A percentile compares a stretch with the other conserved stretches of the same genome.
Evolutionary conservation across 2,329 filamentous ascomycete species (phyloP).

Genomic region (Exutisphaerella laricina): DNA sequence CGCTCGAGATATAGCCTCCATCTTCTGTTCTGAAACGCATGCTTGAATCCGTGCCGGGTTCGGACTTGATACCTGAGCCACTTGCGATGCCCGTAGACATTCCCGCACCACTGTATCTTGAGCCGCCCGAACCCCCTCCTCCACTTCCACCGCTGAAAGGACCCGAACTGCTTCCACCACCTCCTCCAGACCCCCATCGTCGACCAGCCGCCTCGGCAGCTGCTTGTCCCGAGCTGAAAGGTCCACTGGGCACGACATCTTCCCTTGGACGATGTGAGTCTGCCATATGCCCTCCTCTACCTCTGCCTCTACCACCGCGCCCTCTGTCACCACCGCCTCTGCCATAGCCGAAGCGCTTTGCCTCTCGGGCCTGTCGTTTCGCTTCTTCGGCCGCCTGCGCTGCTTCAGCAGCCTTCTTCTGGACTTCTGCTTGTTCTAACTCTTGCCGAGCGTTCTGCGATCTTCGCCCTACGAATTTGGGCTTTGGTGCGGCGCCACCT

Average conservation of each 20-base stretch:
- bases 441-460: conserved; percentile 43
- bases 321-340: conserved; percentile 20
- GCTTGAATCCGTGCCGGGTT: conserved; percentile 21
- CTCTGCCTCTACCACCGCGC: conserved; percentile 26
- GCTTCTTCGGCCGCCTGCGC: conserved; percentile 31
- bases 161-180: conserved; percentile 16
- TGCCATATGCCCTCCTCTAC: conserved; percentile 39
- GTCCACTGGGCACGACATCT: conserved; percentile 35
- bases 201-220: conserved; percentile 17
- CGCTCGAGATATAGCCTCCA: conserved; percentile 43
- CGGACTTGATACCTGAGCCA: conserved; percentile 33
- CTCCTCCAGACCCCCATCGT: conserved; percentile 12
- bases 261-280: conserved; percentile 24
- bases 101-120: conserved; percentile 20
- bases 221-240: conserved; percentile 36
- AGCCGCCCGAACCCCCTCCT: conserved; percentile 15
- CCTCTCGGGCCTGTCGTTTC: conserved; percentile 23
- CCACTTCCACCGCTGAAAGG: conserved; percentile 11
- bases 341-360: conserved; percentile 23
- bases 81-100: conserved; percentile 8
- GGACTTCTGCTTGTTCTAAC: conserved; percentile 36
- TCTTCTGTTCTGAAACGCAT: conserved; percentile 29
- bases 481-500: conserved; percentile 27
- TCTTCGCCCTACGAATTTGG: conserved; percentile 41
- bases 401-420: conserved; percentile 36